Conservation (phyloP, 2,329 filamentous ascomycete species). For the Elsinoe necatrix region DNA sequence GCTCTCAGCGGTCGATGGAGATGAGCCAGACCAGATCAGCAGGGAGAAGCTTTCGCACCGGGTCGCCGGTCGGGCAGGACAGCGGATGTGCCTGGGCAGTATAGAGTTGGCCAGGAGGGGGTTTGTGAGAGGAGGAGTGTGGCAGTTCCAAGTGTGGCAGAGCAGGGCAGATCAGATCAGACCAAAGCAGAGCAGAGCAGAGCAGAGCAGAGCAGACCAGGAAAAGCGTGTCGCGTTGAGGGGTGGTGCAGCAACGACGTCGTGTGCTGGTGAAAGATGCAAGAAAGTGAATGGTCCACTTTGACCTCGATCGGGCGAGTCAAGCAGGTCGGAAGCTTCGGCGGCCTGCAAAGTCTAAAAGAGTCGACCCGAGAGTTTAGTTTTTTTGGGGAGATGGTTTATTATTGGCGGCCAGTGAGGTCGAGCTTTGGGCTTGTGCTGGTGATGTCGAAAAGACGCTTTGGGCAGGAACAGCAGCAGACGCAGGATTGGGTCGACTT, state of each 20-base stretch:
- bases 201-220: too few species aligned
- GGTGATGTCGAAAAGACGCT: not conserved
- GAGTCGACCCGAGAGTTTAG: slow-evolving; percentile 3
- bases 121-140: slow-evolving; percentile 1
- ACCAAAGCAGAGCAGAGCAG: too few species aligned
- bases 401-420: not conserved
- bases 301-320: slow-evolving; percentile 2
- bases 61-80: not conserved
- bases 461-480: slow-evolving; percentile 1
- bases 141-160: not conserved
- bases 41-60: slow-evolving; percentile 6
- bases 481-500: not conserved
- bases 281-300: slow-evolving; percentile 10
- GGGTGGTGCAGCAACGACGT: not conserved
- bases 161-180: too few species aligned
- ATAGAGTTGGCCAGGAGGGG: not conserved
- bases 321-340: slow-evolving; percentile 10
- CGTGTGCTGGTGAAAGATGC: not conserved
- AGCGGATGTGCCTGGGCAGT: not conserved
- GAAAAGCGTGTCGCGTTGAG: not conserved
- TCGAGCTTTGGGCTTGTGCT: too few species aligned
- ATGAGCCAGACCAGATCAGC: slow-evolving; percentile 11
- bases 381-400: too few species aligned
- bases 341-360: slow-evolving; percentile 8
- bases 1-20: not conserved